These are phyloP conservation scores for Chytriomyces sp. DNA, from an alignment of 192 early-diverging fungal species.

Conservation along the genomic window DNA sequence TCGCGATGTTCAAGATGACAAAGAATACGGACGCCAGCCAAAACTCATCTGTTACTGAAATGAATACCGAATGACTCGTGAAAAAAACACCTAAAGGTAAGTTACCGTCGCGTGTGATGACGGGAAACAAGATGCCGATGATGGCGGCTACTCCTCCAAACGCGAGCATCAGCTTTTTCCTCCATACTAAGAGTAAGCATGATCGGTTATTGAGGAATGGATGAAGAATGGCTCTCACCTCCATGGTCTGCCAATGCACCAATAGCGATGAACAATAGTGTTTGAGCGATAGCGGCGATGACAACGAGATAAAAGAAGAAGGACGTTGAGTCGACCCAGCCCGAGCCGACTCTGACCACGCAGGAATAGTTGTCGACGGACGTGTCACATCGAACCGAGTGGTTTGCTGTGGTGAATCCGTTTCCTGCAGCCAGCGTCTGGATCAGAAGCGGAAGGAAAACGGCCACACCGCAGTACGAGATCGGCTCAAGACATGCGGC, in stretches of 20 bases:
- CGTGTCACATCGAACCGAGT: conserved; percentile 22
- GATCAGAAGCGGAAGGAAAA: conserved; percentile 37
- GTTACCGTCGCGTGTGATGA: neutral
- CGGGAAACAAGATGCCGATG: conserved; percentile 11
- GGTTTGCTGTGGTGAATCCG: conserved; percentile 23
- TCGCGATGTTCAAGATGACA: conserved; percentile 25
- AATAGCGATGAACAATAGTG: conserved; percentile 38
- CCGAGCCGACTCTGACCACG: conserved; percentile 13
- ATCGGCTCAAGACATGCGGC: no score
- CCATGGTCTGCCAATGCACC: conserved; percentile 44
- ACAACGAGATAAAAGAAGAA: conserved; percentile 36
- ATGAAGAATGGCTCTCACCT: neutral
- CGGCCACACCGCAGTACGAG: no score
- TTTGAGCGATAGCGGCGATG: conserved; percentile 27
- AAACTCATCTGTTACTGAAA: neutral
- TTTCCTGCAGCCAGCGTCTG: conserved; percentile 10
- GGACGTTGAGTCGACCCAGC: conserved; percentile 27
- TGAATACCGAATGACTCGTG: no score
- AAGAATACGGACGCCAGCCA: conserved; percentile 10
- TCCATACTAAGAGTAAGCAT: no score
- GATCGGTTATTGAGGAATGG: neutral
- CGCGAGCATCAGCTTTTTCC: conserved; percentile 28
- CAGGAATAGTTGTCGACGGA: conserved; percentile 18
- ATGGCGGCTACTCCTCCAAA: conserved; percentile 14
- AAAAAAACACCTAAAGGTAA: neutral